A percentile compares a stretch with the other conserved stretches of the same genome.
These are phyloP conservation scores for Mallotus nudiflorus DNA, from an alignment of 345 rosid genomes.

Conservation along the genomic window DNA sequence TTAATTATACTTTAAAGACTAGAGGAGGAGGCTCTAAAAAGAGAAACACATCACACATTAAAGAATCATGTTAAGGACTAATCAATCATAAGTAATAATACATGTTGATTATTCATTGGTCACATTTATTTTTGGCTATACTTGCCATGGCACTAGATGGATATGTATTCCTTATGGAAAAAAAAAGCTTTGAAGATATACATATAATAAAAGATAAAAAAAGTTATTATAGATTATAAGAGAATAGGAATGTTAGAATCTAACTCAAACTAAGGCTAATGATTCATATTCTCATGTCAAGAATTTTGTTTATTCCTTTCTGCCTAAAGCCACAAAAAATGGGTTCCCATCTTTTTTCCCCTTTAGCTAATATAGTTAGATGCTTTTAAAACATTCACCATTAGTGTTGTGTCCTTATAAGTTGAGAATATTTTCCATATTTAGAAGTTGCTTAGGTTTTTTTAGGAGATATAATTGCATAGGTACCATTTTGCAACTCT, in stretches of 20 bases:
- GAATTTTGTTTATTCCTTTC: slow-evolving; percentile 63
- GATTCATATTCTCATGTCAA: slow-evolving; percentile 75
- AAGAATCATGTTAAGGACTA: slow-evolving; percentile 30
- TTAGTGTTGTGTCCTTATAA: slow-evolving; percentile 26
- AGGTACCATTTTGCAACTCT: slow-evolving; percentile 9
- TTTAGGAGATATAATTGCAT: not conserved
- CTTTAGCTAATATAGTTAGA: slow-evolving; percentile 35
- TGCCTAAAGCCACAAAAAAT: slow-evolving; percentile 56
- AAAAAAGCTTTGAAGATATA: not conserved
- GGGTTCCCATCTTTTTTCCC: slow-evolving; percentile 40
- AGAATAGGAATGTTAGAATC: slow-evolving; percentile 58
- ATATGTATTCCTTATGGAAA: slow-evolving; percentile 57
- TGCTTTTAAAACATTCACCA: slow-evolving; percentile 33
- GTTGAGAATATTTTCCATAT: slow-evolving; percentile 27
- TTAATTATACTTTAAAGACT: slow-evolving; percentile 38
- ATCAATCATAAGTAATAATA: slow-evolving; percentile 36
- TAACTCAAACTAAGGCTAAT: slow-evolving; percentile 47
- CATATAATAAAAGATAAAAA: slow-evolving; percentile 1
- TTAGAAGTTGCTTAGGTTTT: slow-evolving; percentile 24
- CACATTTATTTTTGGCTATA: slow-evolving; percentile 29
- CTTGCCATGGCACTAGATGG: slow-evolving; percentile 27
- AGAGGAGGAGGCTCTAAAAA: slow-evolving; percentile 35
- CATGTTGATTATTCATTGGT: too few species aligned
- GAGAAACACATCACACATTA: slow-evolving; percentile 31
- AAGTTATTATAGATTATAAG: slow-evolving; percentile 44